Evolutionary conservation across 805 yeast genomes (phyloP), one percentile per base, ranked within the genome.

Genomic region (Suhomyces vadensis): DNA sequence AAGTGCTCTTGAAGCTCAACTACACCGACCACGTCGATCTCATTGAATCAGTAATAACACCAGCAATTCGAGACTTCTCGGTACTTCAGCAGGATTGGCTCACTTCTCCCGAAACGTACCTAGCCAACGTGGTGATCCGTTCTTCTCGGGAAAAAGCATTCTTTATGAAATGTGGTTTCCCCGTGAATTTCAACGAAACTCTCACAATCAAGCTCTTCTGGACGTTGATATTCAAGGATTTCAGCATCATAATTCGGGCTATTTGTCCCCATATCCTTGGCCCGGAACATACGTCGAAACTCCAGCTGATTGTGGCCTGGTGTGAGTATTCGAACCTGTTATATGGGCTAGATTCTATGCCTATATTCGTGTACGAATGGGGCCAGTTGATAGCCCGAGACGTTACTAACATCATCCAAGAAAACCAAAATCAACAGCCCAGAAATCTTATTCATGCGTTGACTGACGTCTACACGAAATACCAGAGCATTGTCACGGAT

Each of bases 181-280:
- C 50, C 1, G 42, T 31, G 1, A 41, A 31, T 1, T 63, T 66
- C 39, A 40, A 53, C 13, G 44, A 56, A 2, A 46, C 46, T 1
- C 43, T 68, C 13, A 31, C 54, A 6, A 21, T 31, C 13, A 54
- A 58, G 31, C 48, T 70, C 21, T 56, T 53, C 22, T 69, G 74
- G 74, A 43, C 31, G 11, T 51, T 59, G 37, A 50, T 71, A 1
- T 64, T 70, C 36, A 42, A 41, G 2, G 61, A 65, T 36, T 59
- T 66, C 33, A 54, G 49, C 21, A 35, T 36, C 3, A 46, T 60
- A 3, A 44, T 67, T 6, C 37, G 45, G 6, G 42, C 44, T 2
- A 48, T 59, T 5, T 46, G 67, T n/a, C 60, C 64, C 0, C 10
- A 19, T 31, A 31, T 68, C 21, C 16, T 61, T 4, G 31, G 41